Percentiles rank a stretch among this genome's conserved stretches.
These are phyloP conservation scores for Citeromyces matritensis DNA, from an alignment of 805 yeast species.

Conservation along the genomic window DNA sequence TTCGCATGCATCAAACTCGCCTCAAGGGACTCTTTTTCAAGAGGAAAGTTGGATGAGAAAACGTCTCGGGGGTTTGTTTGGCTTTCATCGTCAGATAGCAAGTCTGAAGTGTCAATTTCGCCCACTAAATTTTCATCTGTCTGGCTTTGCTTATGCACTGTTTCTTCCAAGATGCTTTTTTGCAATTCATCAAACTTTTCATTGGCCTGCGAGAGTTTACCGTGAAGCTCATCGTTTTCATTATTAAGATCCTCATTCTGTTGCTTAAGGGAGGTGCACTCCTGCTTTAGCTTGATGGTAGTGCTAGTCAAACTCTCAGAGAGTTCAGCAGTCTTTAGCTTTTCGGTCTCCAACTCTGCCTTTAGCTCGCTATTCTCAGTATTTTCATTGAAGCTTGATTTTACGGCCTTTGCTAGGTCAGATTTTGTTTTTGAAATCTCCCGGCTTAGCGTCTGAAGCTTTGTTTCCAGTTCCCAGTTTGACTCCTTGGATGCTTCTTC, in stretches of 20 bases:
- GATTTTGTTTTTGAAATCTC: slow-evolving; percentile 21
- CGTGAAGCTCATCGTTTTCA: slow-evolving; percentile 43
- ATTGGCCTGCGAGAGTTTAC: neutral
- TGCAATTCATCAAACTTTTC: neutral
- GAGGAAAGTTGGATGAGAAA: slow-evolving; percentile 15
- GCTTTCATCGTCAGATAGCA: slow-evolving; percentile 3
- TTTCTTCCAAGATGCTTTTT: too few relatives aligned
- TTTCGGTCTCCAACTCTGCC: slow-evolving; percentile 32
- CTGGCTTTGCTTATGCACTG: too few relatives aligned
- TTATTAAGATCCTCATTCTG: slow-evolving; percentile 49
- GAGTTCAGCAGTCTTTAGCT: slow-evolving; percentile 21
- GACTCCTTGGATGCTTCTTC: slow-evolving; percentile 41
- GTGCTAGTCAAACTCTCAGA: slow-evolving; percentile 20
- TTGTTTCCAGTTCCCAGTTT: slow-evolving; percentile 52
- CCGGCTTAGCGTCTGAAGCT: slow-evolving; percentile 27
- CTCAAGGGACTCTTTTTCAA: slow-evolving; percentile 53
- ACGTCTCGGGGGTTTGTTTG: slow-evolving; percentile 15
- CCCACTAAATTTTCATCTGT: slow-evolving; percentile 2
- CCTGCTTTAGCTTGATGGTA: slow-evolving; percentile 19
- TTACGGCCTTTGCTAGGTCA: slow-evolving; percentile 23
- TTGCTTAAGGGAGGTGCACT: slow-evolving; percentile 29
- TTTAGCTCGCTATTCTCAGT: slow-evolving; percentile 17
- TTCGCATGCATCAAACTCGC: slow-evolving; percentile 54
- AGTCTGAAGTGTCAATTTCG: slow-evolving; percentile 2
- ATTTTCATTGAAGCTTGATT: slow-evolving; percentile 14